A percentile compares a stretch with the other conserved stretches of the same genome.
Evolutionary conservation across 1,284 basidiomycete species (phyloP).

Genomic region (Tilletia indica): DNA sequence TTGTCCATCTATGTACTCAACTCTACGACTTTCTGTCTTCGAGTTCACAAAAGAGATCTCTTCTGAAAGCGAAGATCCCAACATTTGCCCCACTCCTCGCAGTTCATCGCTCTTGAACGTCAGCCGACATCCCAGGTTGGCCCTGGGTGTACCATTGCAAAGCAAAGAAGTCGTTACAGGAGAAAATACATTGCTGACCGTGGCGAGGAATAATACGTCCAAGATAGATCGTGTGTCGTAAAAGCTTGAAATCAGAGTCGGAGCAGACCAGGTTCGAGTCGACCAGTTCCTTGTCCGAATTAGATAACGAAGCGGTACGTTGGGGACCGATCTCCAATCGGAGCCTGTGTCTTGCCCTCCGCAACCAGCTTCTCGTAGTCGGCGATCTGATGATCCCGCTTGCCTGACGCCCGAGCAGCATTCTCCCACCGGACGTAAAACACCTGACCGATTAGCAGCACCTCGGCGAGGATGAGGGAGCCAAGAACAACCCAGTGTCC

Average conservation of each 20-base stretch:
- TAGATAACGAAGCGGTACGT: conserved; percentile 26
- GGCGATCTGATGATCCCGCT: conserved; percentile 34
- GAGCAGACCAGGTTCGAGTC: background rate
- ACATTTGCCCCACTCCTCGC: too few relatives aligned
- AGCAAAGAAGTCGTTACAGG: too few relatives aligned
- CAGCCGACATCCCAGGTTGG: too few relatives aligned
- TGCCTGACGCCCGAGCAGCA: conserved; percentile 30
- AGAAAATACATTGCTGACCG: too few relatives aligned
- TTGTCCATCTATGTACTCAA: background rate
- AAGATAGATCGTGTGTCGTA: too few relatives aligned
- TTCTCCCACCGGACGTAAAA: conserved; percentile 44
- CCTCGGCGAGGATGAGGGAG: conserved; percentile 46
- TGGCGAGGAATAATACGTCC: too few relatives aligned
- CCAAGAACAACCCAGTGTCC: conserved; percentile 54
- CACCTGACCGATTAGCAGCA: conserved; percentile 39
- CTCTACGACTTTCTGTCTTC: background rate
- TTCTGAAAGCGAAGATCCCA: too few relatives aligned
- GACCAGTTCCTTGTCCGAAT: background rate
- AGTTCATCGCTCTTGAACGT: too few relatives aligned
- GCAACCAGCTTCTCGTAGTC: conserved; percentile 34
- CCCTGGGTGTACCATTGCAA: too few relatives aligned
- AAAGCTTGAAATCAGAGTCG: background rate
- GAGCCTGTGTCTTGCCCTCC: conserved; percentile 36
- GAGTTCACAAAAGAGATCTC: too few relatives aligned
- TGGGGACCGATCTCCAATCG: conserved; percentile 43